phyloP scores from a whole-genome alignment of 140 eudicot species.

The Bidens hawaiensis region DNA sequence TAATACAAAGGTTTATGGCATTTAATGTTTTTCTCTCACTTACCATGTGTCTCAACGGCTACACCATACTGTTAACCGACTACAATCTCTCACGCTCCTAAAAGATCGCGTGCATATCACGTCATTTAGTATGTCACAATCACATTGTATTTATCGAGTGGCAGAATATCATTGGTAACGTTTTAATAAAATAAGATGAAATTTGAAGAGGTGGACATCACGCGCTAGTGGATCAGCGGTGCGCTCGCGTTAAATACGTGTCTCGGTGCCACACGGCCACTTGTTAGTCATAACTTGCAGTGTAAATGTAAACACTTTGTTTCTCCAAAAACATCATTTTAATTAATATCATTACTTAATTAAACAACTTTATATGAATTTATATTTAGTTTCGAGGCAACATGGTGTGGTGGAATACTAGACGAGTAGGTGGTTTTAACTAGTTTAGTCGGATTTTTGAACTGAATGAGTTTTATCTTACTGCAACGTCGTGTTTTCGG shows the following conservation, averaged over 20 bases:
- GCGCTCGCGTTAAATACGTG: neutral
- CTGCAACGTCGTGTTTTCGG: too few species aligned
- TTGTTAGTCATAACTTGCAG: neutral
- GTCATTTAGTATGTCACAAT: neutral
- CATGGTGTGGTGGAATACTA: too few species aligned
- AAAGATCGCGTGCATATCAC: constrained; percentile 7
- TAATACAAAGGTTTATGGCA: neutral
- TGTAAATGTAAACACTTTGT: neutral
- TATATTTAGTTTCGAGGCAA: too few species aligned
- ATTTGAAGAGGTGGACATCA: neutral
- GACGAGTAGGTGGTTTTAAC: too few species aligned
- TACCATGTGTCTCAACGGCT: constrained; percentile 29
- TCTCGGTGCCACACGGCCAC: neutral
- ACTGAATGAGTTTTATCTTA: too few species aligned
- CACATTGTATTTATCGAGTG: too few species aligned
- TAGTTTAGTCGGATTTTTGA: too few species aligned
- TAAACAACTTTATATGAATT: too few species aligned
- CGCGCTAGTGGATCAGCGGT: neutral
- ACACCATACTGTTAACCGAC: constrained; percentile 10
- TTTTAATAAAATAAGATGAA: too few species aligned
- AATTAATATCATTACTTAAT: too few species aligned
- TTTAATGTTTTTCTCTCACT: constrained; percentile 16
- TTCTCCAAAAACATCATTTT: too few species aligned
- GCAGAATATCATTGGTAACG: neutral
- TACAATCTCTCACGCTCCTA: constrained; percentile 6